Evolutionary conservation across 2,329 filamentous ascomycete species (phyloP), one percentile per base, ranked within the genome.

Genomic region (Penicillium capsulatum): DNA sequence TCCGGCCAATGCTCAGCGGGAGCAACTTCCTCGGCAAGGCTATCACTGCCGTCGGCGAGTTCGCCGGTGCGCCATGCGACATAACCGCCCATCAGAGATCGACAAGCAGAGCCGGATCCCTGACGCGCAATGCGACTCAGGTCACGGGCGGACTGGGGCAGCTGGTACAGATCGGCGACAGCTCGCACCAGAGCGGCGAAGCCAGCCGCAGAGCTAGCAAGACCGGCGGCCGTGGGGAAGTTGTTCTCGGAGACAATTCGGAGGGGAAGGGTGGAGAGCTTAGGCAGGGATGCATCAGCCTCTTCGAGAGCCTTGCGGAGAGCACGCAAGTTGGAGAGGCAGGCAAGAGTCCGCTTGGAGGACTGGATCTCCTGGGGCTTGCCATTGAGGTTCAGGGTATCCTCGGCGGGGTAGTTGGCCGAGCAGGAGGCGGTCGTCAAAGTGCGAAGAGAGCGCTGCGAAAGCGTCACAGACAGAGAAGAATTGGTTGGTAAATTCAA

Each of bases 401-500:
- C 74, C 58, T 72, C 70, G 37, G 73, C 66, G 48, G 74, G 64
- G 74, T 84, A 96, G 45, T 75, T 66, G 46, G 80, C 67, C 37
- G 88, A 92, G 77, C 88, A 94, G 31, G 90, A 89, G 48, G 92
- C 92, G 38, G 94, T 97, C 33, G 92, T 98, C 65, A 96, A 84
- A 41, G 92, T 96, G 63, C 90, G 88, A 48, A 98, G 81, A 62
- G 96, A 91, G 65, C 80, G 76, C 71, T 98, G 92, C 35, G 89
- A 92, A 58, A 98, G 85, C 40, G 92, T 98, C 42, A 98, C 91
- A 48, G 88, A 95, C 61, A 98, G 82, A 51, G 92, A 98, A 51
- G 88, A 94, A 75, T 98, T 98, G 63, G 92, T 97, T 24, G 92
- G 92, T 40, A 97, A 84, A 70, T 98, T 98, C 58, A 97, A 80